phyloP scores from a whole-genome alignment of 805 yeast species.

The Gaillardinia entomophila region DNA sequence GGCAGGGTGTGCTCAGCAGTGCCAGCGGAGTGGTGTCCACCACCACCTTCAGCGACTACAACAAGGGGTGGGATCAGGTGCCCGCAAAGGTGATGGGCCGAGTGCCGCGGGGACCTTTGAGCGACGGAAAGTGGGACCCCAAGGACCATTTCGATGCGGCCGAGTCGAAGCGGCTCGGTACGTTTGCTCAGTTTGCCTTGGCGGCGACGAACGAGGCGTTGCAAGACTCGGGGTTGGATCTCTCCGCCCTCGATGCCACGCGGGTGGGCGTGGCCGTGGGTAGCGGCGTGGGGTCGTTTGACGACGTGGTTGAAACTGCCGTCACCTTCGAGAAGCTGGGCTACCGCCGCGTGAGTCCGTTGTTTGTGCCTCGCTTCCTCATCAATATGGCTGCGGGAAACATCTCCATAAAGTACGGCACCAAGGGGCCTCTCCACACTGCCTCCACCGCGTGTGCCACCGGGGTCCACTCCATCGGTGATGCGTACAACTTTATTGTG shows the following conservation, averaged over 20 bases:
- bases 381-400: conserved; percentile 95
- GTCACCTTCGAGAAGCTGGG: conserved; percentile 47
- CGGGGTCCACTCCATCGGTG: conserved; percentile 91
- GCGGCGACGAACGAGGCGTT: conserved; percentile 77
- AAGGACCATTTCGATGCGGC: conserved; percentile 39
- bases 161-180: conserved; percentile 59
- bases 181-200: conserved; percentile 72
- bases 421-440: conserved; percentile 82
- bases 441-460: conserved; percentile 97
- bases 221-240: conserved; percentile 45
- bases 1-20: conserved; percentile 48
- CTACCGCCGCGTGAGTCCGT: conserved; percentile 72
- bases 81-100: conserved; percentile 75
- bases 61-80: conserved; percentile 45
- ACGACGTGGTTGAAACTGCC: conserved; percentile 62
- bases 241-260: conserved; percentile 13
- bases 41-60: conserved; percentile 28
- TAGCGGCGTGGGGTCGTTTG: conserved; percentile 86
- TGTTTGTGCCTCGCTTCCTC: conserved; percentile 77
- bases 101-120: conserved; percentile 48
- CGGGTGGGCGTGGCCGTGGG: conserved; percentile 79
- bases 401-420: conserved; percentile 69
- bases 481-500: conserved; percentile 74
- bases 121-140: conserved; percentile 48
- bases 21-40: conserved; percentile 60